Conservation (phyloP, 2,329 filamentous ascomycete species). For the Cyphellophora europaea region DNA sequence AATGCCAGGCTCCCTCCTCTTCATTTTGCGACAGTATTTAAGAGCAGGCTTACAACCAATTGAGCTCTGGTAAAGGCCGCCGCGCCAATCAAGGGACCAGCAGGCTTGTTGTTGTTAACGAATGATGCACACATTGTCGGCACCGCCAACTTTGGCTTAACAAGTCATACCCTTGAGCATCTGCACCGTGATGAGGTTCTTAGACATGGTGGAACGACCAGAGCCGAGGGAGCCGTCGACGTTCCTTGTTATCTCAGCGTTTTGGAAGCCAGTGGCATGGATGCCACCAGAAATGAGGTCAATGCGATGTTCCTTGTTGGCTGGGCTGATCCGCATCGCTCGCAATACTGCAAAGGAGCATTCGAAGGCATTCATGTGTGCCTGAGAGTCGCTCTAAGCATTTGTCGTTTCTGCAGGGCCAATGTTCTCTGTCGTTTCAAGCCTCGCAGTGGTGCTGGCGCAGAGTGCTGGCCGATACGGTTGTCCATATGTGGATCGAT, state of each 20-base stretch:
- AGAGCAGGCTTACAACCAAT: not conserved
- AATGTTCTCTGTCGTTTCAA: no score
- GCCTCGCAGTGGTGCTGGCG: no score
- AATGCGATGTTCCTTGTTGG: no score
- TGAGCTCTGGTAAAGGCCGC: not conserved
- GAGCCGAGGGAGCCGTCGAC: not conserved
- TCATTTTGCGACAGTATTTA: not conserved
- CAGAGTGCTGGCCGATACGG: no score
- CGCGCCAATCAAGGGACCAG: not conserved
- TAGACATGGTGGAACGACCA: not conserved
- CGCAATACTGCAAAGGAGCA: no score
- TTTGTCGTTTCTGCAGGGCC: no score
- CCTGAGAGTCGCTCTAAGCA: no score
- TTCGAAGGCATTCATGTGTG: no score
- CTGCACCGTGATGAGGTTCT: not conserved
- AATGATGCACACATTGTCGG: not conserved
- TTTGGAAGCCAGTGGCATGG: not conserved
- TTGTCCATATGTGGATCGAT: no score
- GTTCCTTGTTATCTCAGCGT: not conserved
- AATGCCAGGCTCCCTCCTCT: not conserved
- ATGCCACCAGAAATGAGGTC: constrained; percentile 1
- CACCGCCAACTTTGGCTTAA: not conserved
- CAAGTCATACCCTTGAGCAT: not conserved
- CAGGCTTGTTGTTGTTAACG: not conserved
- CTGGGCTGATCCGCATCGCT: no score